Conservation (phyloP, 768 basidiomycete genomes). For the Suillus placidus region DNA sequence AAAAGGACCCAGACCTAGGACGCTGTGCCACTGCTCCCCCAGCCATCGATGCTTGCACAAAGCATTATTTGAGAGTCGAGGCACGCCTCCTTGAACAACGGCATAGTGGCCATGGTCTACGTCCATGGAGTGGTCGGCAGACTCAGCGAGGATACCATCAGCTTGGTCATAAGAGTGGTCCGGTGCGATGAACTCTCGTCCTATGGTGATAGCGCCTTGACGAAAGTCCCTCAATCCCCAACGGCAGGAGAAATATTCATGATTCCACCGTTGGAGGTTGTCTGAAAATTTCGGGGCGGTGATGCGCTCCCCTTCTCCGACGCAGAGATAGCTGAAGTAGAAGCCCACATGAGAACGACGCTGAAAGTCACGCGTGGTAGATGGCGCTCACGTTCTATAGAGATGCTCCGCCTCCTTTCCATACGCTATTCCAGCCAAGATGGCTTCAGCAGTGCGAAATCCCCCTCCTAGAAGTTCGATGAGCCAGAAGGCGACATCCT, state of each 20-base stretch:
- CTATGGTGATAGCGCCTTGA: neutral
- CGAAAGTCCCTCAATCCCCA: neutral
- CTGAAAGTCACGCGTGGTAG: no score
- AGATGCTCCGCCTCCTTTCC: neutral
- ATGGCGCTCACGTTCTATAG: neutral
- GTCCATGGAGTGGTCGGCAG: neutral
- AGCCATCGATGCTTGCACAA: neutral
- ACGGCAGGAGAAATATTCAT: neutral
- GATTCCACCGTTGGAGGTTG: neutral
- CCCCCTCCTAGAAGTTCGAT: neutral
- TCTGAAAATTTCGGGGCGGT: neutral
- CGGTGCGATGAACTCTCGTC: neutral
- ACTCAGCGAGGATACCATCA: neutral
- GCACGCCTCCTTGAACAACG: neutral
- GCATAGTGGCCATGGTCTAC: neutral
- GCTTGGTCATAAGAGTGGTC: neutral
- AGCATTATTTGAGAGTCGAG: neutral
- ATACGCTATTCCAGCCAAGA: neutral
- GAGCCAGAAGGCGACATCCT: neutral
- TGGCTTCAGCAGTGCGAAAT: neutral
- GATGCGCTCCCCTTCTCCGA: neutral
- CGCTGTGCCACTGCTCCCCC: neutral
- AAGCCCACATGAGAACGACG: neutral
- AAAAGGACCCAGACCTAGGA: neutral
- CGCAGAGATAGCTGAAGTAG: neutral